Base-by-base conservation (phyloP, 495 filamentous ascomycete species). In the Usnea hakonensis region DNA sequence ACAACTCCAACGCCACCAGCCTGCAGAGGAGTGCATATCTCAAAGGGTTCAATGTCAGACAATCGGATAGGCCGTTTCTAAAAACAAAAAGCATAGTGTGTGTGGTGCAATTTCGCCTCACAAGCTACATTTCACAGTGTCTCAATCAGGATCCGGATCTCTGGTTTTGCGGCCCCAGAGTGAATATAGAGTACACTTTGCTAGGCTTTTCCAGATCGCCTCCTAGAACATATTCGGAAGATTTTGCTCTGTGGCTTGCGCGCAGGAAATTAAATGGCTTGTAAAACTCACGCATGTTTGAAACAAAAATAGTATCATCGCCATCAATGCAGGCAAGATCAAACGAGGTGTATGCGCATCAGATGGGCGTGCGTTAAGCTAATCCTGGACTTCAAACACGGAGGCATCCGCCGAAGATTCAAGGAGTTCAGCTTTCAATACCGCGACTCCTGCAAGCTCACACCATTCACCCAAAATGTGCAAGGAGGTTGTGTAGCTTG, bases 71-170 rank as follows among this genome's bases (percentile, higher is more conserved):
- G 17, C 33, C 59, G 41, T 32, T 40, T 35, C 59, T 55, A 41
- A 46, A 17, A 38, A 56, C 3, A 33, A 28, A 19, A 23, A 21
- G 28, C 19, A 46, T 19, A 0, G 11, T 38, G 17, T 14, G 16
- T 32, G 54, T 57, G 30, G 28, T 33, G 54, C 26, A 32, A 32
- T 37, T 33, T 57, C 40, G 41, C 41, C 54, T 38, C 16, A 37
- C 8, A 37, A 44, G 54, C 60, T 62, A 53, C 60, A 62, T 56
- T 53, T 62, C 60, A 62, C 57, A 62, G 28, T 26, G 60, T n/a
- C 53, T 55, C 43, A 30, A 50, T 46, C 38, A 28, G 37, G 17
- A 28, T 37, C 33, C 53, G 41, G 11, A 40, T 40, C 38, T 4
- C 11, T 46, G 32, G 53, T 23, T 57, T 62, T 37, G 60, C 60